Evolutionary conservation across 352 stramenopile species (phyloP), one percentile per base, ranked within the genome.

Genomic region (Phytophthora boehmeriae): DNA sequence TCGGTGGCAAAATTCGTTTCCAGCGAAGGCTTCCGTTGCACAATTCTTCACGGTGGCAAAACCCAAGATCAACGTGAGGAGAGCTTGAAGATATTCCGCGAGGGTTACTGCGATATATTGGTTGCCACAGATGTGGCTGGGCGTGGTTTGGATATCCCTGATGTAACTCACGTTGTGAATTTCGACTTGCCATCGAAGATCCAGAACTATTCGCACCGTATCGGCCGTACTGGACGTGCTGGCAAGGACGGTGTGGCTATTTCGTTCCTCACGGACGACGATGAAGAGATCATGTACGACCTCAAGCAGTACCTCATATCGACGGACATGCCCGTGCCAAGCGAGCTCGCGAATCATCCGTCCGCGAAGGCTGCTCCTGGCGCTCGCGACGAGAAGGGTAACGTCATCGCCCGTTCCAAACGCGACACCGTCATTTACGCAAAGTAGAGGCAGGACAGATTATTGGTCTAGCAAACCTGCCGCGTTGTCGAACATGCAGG

Each of bases 151-250:
- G 98, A 99, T 78, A 99, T 99, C 63, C 93, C 95, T 5, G 93
- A 99, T 71, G 96, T 99, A 19, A 96, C 95, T 5, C 94, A 99
- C 73, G 96, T 99, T 2, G 94, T 99, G 66, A 99, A 99, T 78
- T 99, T 97, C 73, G 97, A 99, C 64, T 75, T 99, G 63, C 97
- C 98, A 11, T 93, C 78, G 13, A 98, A 98, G 67, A 99, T 99
- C 73, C 94, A 99, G 65, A 97, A 92, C 59, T 99, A 99, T 78
- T 98, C 86, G 68, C 97, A 99, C 83, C 89, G 97, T 56, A 99
- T 99, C 63, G 98, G 98, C 51, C 89, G 98, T 71, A 99, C 98
- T 5, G 98, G 97, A 45, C 94, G 98, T 72, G 97, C 97, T 4
- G 98, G 98, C 39, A 99, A 99, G 71, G 83, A 98, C 39, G 98